Conservation (phyloP, 257 asterid genomes). For the Scutellaria baicalensis region DNA sequence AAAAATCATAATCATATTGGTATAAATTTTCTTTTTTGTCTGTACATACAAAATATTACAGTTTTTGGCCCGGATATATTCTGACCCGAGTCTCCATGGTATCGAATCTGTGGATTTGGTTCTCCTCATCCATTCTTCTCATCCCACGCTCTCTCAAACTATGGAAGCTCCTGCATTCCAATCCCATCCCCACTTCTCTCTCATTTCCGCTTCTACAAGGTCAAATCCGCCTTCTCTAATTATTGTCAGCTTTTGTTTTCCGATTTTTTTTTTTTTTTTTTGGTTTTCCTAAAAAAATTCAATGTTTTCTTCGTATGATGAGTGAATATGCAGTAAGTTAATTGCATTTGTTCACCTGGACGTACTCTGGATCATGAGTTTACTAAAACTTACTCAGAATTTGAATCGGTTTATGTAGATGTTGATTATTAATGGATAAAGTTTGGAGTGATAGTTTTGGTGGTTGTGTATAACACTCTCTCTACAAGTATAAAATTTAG, state of each 20-base stretch:
- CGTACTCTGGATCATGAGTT: background rate
- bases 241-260: background rate
- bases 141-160: background rate
- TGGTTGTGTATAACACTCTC: background rate
- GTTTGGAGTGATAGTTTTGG: background rate
- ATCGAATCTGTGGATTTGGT: background rate
- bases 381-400: background rate
- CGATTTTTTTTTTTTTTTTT: background rate
- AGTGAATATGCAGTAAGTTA: background rate
- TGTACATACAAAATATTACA: background rate
- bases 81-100: background rate
- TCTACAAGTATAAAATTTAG: background rate
- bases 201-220: constrained; percentile 16
- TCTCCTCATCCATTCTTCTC: background rate
- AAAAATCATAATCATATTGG: no score
- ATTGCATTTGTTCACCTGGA: background rate
- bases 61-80: background rate
- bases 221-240: constrained; percentile 7
- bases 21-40: no score
- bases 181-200: constrained; percentile 14
- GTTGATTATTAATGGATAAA: background rate
- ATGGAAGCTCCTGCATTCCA: constrained; percentile 48
- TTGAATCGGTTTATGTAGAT: background rate
- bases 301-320: background rate
- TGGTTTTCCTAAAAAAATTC: background rate